phyloP scores from a whole-genome alignment of 495 filamentous ascomycete genomes.

The Trichoderma parareesei region DNA sequence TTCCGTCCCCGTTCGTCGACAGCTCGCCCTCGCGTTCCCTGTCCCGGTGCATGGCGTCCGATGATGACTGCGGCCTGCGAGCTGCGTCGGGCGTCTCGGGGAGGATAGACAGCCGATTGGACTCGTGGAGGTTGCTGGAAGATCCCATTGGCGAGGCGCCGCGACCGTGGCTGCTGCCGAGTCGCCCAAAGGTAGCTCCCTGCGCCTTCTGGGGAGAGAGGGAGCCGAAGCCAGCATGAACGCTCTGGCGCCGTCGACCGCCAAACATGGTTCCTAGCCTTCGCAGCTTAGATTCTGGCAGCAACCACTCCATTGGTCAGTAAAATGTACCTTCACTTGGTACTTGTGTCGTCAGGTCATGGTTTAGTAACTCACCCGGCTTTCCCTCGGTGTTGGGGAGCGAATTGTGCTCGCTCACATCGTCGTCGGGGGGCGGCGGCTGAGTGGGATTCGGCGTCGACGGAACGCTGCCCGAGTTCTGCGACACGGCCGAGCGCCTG shows the following conservation, averaged over 20 bases:
- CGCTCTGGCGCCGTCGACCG: conserved; percentile 49
- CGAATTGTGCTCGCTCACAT: conserved; percentile 52
- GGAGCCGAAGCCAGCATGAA: conserved; percentile 43
- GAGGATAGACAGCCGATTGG: conserved; percentile 42
- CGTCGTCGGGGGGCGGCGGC: conserved; percentile 32
- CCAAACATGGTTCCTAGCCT: conserved; percentile 77
- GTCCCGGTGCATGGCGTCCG: conserved; percentile 17
- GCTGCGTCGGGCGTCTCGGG: conserved; percentile 37
- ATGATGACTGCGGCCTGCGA: conserved; percentile 20
- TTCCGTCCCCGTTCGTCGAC: conserved; percentile 34
- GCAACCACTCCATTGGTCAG: conserved; percentile 6
- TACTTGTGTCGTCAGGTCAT: neutral
- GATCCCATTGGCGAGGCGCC: conserved; percentile 43
- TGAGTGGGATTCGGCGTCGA: conserved; percentile 20
- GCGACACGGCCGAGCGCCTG: conserved; percentile 30
- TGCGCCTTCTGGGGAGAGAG: conserved; percentile 36
- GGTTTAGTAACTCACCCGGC: conserved; percentile 29
- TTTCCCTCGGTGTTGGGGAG: conserved; percentile 38
- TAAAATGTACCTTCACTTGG: neutral
- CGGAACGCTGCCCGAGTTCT: conserved; percentile 23
- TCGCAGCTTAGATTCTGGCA: conserved; percentile 42
- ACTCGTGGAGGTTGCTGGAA: conserved; percentile 46
- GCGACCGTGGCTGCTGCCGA: conserved; percentile 42
- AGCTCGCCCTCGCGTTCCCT: conserved; percentile 16
- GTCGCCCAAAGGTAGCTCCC: conserved; percentile 44